These are phyloP conservation scores for Kodamaea kakaduensis DNA, from an alignment of 805 yeast genomes.

Conservation along the genomic window DNA sequence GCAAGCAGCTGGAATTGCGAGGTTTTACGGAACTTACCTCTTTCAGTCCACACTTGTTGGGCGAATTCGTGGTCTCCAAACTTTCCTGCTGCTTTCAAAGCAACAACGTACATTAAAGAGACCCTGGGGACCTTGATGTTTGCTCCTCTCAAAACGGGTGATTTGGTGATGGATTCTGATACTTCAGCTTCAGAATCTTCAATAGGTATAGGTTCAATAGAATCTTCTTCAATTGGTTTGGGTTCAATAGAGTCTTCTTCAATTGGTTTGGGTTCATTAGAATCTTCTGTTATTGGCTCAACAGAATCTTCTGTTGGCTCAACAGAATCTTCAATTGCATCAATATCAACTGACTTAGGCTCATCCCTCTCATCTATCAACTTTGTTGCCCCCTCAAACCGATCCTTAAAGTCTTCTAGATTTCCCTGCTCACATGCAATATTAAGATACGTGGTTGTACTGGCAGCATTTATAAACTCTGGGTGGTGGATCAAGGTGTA, in stretches of 20 bases:
- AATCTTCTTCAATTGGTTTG: neutral
- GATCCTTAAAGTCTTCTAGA: slow-evolving; percentile 30
- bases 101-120: slow-evolving; percentile 53
- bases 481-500: slow-evolving; percentile 46
- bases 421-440: slow-evolving; percentile 38
- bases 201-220: too few relatives aligned
- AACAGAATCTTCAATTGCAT: too few relatives aligned
- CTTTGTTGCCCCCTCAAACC: slow-evolving; percentile 30
- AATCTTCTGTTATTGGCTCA: neutral
- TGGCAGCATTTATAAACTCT: slow-evolving; percentile 35
- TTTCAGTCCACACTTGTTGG: slow-evolving; percentile 66
- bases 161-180: slow-evolving; percentile 2
- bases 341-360: too few relatives aligned
- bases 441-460: slow-evolving; percentile 50
- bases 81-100: slow-evolving; percentile 61
- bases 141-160: slow-evolving; percentile 1
- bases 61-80: slow-evolving; percentile 57
- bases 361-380: too few relatives aligned
- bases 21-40: slow-evolving; percentile 69
- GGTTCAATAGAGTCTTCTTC: neutral
- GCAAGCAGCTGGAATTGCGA: slow-evolving; percentile 41
- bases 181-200: neutral
- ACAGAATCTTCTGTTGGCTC: neutral
- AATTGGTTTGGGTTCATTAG: neutral
- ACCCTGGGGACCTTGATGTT: slow-evolving; percentile 20